Evolutionary conservation across 345 rosid species (phyloP).

Genomic region (Mallotus nudiflorus): DNA sequence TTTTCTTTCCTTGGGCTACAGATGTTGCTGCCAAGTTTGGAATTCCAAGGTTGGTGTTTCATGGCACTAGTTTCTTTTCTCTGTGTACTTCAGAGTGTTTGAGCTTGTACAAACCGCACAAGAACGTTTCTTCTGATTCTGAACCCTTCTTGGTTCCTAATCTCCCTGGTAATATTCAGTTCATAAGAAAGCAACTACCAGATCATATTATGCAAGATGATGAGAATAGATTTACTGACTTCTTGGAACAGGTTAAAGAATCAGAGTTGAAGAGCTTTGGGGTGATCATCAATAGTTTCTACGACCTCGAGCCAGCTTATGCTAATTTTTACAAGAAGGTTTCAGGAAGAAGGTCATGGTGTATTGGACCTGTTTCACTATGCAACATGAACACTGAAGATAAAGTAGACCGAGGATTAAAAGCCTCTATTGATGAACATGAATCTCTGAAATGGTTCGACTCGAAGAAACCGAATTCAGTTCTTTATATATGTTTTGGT

Average conservation of each 20-base stretch:
- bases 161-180: constrained; percentile 32
- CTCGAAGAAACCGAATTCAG: constrained; percentile 22
- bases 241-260: constrained; percentile 23
- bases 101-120: constrained; percentile 20
- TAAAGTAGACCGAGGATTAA: constrained; percentile 34
- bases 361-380: constrained; percentile 52
- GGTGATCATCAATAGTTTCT: constrained; percentile 64
- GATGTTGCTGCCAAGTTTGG: constrained; percentile 26
- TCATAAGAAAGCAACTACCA: constrained; percentile 24
- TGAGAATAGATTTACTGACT: constrained; percentile 16
- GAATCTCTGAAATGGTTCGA: constrained; percentile 22
- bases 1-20: constrained; percentile 37
- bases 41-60: constrained; percentile 41
- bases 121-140: constrained; percentile 26
- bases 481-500: constrained; percentile 27
- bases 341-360: constrained; percentile 54
- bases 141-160: constrained; percentile 34
- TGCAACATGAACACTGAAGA: constrained; percentile 33
- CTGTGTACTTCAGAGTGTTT: not conserved
- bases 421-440: constrained; percentile 17
- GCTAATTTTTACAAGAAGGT: constrained; percentile 40
- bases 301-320: constrained; percentile 64
- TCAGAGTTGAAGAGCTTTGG: constrained; percentile 57
- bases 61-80: constrained; percentile 36
- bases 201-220: not conserved